Evolutionary conservation across 345 rosid genomes (phyloP).

Genomic region (Populus simonii): DNA sequence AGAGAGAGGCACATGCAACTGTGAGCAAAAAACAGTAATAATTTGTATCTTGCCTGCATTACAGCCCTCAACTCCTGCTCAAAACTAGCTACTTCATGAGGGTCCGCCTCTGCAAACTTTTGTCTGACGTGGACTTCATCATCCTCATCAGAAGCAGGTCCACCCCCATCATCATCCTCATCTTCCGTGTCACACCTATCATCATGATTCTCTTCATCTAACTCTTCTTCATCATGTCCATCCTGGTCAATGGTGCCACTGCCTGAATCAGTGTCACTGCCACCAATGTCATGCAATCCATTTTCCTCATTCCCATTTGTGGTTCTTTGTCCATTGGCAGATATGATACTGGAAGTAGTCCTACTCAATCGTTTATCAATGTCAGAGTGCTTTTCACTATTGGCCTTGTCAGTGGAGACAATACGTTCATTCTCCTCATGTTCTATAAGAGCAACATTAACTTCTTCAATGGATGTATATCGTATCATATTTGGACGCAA

Average conservation of each 20-base stretch:
- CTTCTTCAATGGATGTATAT: constrained; percentile 72
- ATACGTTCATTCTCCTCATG: constrained; percentile 74
- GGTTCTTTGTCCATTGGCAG: constrained; percentile 47
- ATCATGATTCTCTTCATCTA: constrained; percentile 77
- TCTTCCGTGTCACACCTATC: constrained; percentile 64
- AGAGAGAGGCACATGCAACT: neutral
- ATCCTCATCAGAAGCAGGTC: constrained; percentile 81
- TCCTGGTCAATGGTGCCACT: constrained; percentile 69
- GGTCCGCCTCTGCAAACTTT: constrained; percentile 73
- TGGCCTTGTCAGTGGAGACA: constrained; percentile 54
- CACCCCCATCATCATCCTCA: constrained; percentile 57
- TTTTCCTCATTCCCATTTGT: constrained; percentile 60
- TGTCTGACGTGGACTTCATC: constrained; percentile 87
- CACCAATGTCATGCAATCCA: constrained; percentile 55
- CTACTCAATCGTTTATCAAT: constrained; percentile 52
- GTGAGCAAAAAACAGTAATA: neutral
- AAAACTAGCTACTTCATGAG: constrained; percentile 70
- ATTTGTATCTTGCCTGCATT: constrained; percentile 59
- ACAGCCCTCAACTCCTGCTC: constrained; percentile 90
- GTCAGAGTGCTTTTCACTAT: constrained; percentile 59
- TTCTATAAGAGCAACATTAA: constrained; percentile 67
- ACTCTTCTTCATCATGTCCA: constrained; percentile 67
- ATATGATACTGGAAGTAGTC: constrained; percentile 35
- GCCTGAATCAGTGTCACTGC: constrained; percentile 80
- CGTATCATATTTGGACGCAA: constrained; percentile 86